Base-by-base conservation (phyloP, 768 basidiomycete species). In the Flagelloscypha sp. region DNA sequence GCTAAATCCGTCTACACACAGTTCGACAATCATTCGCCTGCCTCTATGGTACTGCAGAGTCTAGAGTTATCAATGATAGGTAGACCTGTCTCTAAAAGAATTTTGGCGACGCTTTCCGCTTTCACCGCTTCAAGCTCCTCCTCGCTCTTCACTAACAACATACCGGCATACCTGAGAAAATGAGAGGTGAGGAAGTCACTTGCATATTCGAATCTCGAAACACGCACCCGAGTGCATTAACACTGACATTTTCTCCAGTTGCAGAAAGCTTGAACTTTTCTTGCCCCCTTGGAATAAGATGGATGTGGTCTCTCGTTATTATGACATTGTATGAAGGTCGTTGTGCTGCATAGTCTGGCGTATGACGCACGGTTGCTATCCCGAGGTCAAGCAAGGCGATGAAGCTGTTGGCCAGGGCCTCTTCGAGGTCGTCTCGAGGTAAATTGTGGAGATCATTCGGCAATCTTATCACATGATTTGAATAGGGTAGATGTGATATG, bases 91-190 rank as follows among this genome's bases (percentile, higher is more conserved):
- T n/a, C n/a, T n/a, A 63, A 57, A 43, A 92, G 52, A 22, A 92
- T 79, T 38, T 65, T 74, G 6, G 66, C 62, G 18, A 84, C 59
- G 1, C 76, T 72, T 54, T 80, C 77, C 39, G 61, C 56, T 55
- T 74, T 74, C 27, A 95, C 69, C 2, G 68, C 72, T 37, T 77
- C 74, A 33, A 88, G 54, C 58, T 93, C 88, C 13, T 67, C 67
- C 36, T 83, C 74, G 43, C 82, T 88, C 63, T 84, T 88, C 17
- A 86, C 88, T 36, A 95, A 72, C 42, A 95, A 48, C 79, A 87
- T 76, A 1, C 93, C 93, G 6, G 88, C 84, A 53, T 83, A 95
- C n/a, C n/a, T n/a, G n/a, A n/a, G n/a, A n/a, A n/a, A n/a, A n/a
- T n/a, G n/a, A n/a, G n/a, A n/a, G n/a, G n/a, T n/a, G n/a, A n/a